Evolutionary conservation across 2,329 filamentous ascomycete genomes (phyloP).

Genomic region (Aphanoascus verrucosus): DNA sequence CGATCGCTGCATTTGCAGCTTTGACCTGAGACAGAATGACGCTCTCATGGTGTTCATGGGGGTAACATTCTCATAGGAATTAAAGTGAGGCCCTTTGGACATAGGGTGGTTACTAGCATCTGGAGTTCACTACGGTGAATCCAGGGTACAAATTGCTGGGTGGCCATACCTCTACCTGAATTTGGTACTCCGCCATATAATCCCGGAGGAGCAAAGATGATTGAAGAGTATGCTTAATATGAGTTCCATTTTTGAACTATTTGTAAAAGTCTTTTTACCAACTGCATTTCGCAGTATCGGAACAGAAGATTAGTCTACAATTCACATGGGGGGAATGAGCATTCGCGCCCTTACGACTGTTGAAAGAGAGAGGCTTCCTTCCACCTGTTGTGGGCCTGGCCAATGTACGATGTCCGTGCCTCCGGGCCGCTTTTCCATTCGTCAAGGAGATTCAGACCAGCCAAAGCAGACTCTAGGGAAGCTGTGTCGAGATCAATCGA

Average conservation of each 20-base stretch:
- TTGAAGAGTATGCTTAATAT: background rate
- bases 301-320: constrained; percentile 5
- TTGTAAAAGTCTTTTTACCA: background rate
- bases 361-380: constrained; percentile 31
- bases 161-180: no score
- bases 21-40: no score
- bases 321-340: background rate
- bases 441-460: constrained; percentile 42
- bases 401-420: constrained; percentile 41
- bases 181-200: no score
- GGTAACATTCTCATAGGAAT: no score
- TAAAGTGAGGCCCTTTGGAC: no score
- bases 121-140: no score
- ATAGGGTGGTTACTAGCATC: no score
- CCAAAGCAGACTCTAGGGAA: constrained; percentile 47
- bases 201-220: background rate
- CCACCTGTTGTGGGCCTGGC: constrained; percentile 34
- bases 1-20: no score
- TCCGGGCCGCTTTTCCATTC: constrained; percentile 43
- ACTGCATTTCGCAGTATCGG: background rate
- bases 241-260: background rate
- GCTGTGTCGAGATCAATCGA: constrained; percentile 44
- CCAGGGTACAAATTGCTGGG: no score
- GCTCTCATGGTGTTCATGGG: no score
- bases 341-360: background rate